Evolutionary conservation across 2,329 filamentous ascomycete genomes (phyloP), one percentile per base, ranked within the genome.

Genomic region (Aspergillus udagawae): DNA sequence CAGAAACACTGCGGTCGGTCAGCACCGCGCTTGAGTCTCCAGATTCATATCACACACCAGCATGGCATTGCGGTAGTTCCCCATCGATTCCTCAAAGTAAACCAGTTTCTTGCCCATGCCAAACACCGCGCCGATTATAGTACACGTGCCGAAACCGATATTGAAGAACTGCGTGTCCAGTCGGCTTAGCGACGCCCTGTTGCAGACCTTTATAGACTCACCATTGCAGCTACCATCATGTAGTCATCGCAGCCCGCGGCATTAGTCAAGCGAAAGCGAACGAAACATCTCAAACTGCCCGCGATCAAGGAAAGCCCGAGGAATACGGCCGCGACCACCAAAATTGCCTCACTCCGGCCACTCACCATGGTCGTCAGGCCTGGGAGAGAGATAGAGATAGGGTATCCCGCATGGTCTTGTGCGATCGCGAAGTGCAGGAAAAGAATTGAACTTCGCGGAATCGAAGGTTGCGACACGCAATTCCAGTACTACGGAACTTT

Each of bases 1-100:
- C 78, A 83, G 79, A 79, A 83, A 56, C 63, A 71, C 60, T 67
- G 17, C 12, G 12, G 4, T 17, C 32, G 4, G 14, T 38, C 6
- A 17, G 32, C 6, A 17, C 5, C 7, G 32, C 17, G 32, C 32
- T n/a, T 17, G 32, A 5, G 4, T 7, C 5, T 5, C 4, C 32
- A 17, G 10, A 12, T 12, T 21, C 42, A 23, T 4, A 21, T 12
- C 42, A 23, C 42, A 8, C 14, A 10, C 49, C n/a, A 54, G 49
- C 48, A 35, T 41, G 21, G 20, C n/a, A 1, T 12, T 17, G 9
- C 4, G 12, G 27, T 1, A 3, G 17, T 21, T 54, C 38, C 56
- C 63, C 63, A 57, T 54, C 65, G 70, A 70, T 5, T 7, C 66
- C 66, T 5, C 29, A 60, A 70, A 60, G 12, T 45, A 23, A 1